Conservation (phyloP, 805 yeast species). For the Candida insectalens region DNA sequence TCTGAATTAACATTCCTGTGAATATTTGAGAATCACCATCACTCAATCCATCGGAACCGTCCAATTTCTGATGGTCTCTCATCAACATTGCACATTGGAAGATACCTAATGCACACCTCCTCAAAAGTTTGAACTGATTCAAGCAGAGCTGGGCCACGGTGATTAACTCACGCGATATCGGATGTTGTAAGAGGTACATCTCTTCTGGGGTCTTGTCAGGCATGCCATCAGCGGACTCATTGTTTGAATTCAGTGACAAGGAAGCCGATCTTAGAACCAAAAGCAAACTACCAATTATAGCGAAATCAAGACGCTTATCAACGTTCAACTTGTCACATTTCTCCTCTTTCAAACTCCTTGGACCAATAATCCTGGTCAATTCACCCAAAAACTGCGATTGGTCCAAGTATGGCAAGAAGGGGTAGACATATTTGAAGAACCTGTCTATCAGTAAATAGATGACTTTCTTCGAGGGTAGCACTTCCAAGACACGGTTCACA, state of each 20-base stretch:
- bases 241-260: constrained; percentile 1
- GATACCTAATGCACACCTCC: constrained; percentile 38
- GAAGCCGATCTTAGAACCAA: constrained; percentile 34
- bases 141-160: constrained; percentile 45
- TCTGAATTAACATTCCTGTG: constrained; percentile 49
- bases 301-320: constrained; percentile 37
- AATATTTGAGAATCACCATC: constrained; percentile 51
- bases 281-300: constrained; percentile 34
- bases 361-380: constrained; percentile 28
- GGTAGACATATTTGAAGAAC: constrained; percentile 35
- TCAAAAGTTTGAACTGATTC: constrained; percentile 40
- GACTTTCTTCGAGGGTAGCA: constrained; percentile 32
- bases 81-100: constrained; percentile 45
- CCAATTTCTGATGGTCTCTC: constrained; percentile 38
- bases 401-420: constrained; percentile 39
- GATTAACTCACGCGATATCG: constrained; percentile 25
- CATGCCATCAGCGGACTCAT: background rate
- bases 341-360: constrained; percentile 18
- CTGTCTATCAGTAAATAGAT: constrained; percentile 39
- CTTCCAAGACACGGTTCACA: constrained; percentile 22
- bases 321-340: constrained; percentile 23
- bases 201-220: constrained; percentile 25
- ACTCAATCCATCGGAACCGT: constrained; percentile 43
- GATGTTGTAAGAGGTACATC: constrained; percentile 32
- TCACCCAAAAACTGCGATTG: constrained; percentile 24